Evolutionary conservation across 164 flowering plant species (phyloP).

Genomic region (Umbellularia californica): DNA sequence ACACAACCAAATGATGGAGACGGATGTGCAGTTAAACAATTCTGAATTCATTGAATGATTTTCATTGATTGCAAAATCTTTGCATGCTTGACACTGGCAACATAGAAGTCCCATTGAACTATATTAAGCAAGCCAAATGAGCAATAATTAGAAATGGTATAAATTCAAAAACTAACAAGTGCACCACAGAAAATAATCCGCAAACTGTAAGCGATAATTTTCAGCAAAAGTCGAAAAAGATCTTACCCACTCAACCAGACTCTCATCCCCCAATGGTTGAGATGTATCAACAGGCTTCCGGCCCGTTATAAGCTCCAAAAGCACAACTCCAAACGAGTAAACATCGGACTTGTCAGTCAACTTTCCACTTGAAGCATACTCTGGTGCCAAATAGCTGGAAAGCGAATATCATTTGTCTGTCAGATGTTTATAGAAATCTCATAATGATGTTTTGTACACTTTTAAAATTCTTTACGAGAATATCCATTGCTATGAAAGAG

Average conservation of each 20-base stretch:
- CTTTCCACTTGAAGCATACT: conserved; percentile 84
- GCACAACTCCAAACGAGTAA: conserved; percentile 81
- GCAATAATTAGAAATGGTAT: neutral
- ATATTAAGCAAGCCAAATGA: neutral
- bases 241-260: conserved; percentile 81
- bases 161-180: neutral
- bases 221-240: neutral
- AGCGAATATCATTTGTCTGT: neutral
- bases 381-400: conserved; percentile 87
- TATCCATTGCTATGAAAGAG: neutral
- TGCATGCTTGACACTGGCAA: neutral
- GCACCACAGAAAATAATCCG: neutral
- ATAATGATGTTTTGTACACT: neutral
- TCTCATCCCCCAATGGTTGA: conserved; percentile 67
- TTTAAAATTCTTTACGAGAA: neutral
- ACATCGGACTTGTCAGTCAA: conserved; percentile 85
- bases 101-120: neutral
- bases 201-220: too few relatives aligned
- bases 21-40: too few relatives aligned
- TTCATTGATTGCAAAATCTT: neutral
- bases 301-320: conserved; percentile 74
- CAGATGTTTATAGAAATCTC: neutral
- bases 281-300: conserved; percentile 57
- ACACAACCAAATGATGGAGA: too few relatives aligned
- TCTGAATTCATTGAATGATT: too few relatives aligned